Evolutionary conservation across 768 basidiomycete genomes (phyloP).

Genomic region (Coprinopsis cinerea): DNA sequence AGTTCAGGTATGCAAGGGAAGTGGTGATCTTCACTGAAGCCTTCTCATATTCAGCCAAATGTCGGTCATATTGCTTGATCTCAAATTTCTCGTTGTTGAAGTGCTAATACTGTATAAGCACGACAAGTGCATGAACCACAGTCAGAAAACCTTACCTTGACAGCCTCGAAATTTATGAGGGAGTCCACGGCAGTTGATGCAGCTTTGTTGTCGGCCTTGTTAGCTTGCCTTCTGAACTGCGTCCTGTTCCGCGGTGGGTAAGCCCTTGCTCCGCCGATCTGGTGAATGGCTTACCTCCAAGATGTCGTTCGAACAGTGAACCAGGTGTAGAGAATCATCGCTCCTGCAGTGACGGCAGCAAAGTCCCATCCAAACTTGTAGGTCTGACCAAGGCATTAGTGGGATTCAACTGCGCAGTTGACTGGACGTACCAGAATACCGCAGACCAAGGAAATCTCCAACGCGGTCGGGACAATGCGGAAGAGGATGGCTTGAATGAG

Average conservation of each 20-base stretch:
- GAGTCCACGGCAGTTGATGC: slow-evolving; percentile 93
- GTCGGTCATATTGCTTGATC: slow-evolving; percentile 85
- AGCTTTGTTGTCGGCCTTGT: slow-evolving; percentile 94
- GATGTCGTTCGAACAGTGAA: slow-evolving; percentile 95
- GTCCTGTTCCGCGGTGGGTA: slow-evolving; percentile 45
- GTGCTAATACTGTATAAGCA: slow-evolving; percentile 45
- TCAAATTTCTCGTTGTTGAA: slow-evolving; percentile 98
- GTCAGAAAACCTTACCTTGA: slow-evolving; percentile 63
- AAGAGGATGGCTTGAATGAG: slow-evolving; percentile 90
- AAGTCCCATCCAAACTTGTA: slow-evolving; percentile 99
- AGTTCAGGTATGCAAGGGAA: slow-evolving; percentile 87
- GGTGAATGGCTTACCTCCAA: slow-evolving; percentile 62
- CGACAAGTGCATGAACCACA: slow-evolving; percentile 3
- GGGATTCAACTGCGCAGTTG: not conserved
- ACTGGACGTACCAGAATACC: slow-evolving; percentile 77
- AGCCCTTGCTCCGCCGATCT: slow-evolving; percentile 2
- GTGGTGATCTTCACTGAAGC: slow-evolving; percentile 94
- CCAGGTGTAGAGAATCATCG: slow-evolving; percentile 92
- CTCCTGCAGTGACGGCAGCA: slow-evolving; percentile 80
- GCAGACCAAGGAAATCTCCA: slow-evolving; percentile 96
- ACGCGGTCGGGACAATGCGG: slow-evolving; percentile 90
- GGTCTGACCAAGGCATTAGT: slow-evolving; percentile 44
- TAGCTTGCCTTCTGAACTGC: slow-evolving; percentile 89
- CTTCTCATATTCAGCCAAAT: slow-evolving; percentile 82
- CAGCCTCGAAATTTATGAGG: slow-evolving; percentile 96